phyloP scores from a whole-genome alignment of 768 basidiomycete genomes.

The Suillus variegatus region DNA sequence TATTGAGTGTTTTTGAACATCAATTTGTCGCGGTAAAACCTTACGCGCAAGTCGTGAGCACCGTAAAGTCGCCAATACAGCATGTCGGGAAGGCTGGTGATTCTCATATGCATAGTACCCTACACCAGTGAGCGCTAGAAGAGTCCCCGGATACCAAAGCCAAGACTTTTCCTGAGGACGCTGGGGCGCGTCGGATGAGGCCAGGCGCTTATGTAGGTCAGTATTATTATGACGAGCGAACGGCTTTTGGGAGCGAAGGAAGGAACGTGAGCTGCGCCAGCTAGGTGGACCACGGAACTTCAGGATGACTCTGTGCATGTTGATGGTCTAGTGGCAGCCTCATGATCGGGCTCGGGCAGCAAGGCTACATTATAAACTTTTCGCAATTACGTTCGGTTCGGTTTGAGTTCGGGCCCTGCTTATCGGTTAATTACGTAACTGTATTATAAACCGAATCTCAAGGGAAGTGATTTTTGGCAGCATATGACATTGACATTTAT shows the following conservation, averaged over 20 bases:
- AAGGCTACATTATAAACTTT: neutral
- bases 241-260: neutral
- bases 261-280: neutral
- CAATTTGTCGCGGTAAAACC: constrained; percentile 27
- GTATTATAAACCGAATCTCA: no score
- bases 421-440: neutral
- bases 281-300: neutral
- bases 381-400: constrained; percentile 1
- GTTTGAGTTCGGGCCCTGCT: neutral
- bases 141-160: constrained; percentile 26
- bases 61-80: constrained; percentile 68
- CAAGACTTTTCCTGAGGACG: constrained; percentile 18
- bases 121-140: constrained; percentile 31
- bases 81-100: constrained; percentile 73
- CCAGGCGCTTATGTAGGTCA: neutral
- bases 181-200: neutral
- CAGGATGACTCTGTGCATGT: neutral
- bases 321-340: neutral
- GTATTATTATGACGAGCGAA: neutral
- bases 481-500: no score
- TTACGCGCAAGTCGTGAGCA: constrained; percentile 79
- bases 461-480: no score
- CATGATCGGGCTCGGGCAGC: constrained; percentile 1
- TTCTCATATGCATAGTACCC: constrained; percentile 60
- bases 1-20: constrained; percentile 11